Base-by-base conservation (phyloP, 106 monocot genomes). In the Dioscorea zingiberensis region DNA sequence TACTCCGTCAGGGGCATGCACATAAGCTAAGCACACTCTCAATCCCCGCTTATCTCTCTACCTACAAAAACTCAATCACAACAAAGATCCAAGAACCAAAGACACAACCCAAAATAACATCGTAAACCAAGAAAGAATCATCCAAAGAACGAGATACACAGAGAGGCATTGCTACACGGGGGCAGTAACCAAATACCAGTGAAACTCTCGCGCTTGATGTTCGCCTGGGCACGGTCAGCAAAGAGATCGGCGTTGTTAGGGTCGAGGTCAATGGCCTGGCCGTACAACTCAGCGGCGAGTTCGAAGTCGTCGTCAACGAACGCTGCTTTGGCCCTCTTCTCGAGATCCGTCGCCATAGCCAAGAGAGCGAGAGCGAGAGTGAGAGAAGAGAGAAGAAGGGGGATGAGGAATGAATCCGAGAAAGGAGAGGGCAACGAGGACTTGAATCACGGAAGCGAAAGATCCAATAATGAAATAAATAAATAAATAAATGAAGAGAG, bases 161-260 rank as follows among this genome's bases (percentile, higher is more conserved):
- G 38, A 38, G 38, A 38, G 38, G 38, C 38, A 38, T 38, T 38
- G 38, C 38, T 38, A 8, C 38, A 38, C 6, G 38, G 10, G 10
- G 38, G 38, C 13, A 16, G 28, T 19, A 44, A 23, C 10, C 6
- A 27, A 18, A 4, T 70, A 80, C 80, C 74, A n/a, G 80, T 71
- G 70, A 59, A 80, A 18, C 30, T 79, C 7, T 29, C 67, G 59
- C 73, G 69, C 55, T 79, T 79, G 62, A 79, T 64, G 58, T 79
- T 74, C 64, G 74, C 79, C 68, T 79, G 74, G 15, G 79, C 73
- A 62, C 74, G 79, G 63, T 79, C 74, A 63, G 79, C 79, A 69
- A 69, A 63, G 15, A 79, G 73, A 65, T 73, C 63, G 14, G 69
- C 74, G 48, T 64, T 69, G 44, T 46, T 46, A 58, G 79, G 63